These are phyloP conservation scores for Cladophialophora chaetospira DNA, from an alignment of 2,329 filamentous ascomycete genomes.

Conservation along the genomic window DNA sequence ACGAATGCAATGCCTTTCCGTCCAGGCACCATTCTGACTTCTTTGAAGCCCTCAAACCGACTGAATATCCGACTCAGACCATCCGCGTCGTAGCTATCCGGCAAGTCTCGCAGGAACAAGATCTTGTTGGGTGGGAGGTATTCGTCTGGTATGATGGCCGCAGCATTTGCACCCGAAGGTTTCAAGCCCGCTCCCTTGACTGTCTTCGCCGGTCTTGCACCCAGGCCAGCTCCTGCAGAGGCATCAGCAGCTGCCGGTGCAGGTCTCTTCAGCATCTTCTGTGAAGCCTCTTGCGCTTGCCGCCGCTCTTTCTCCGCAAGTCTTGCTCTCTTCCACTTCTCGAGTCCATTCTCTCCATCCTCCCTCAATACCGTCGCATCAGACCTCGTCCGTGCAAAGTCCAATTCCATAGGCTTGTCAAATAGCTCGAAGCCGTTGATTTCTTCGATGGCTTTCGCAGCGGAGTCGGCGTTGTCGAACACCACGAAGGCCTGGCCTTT, in stretches of 20 bases:
- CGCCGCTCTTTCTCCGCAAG: constrained; percentile 85
- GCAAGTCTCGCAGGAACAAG: constrained; percentile 88
- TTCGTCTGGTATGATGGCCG: constrained; percentile 88
- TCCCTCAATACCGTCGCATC: constrained; percentile 80
- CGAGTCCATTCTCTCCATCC: constrained; percentile 77
- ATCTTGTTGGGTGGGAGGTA: constrained; percentile 97
- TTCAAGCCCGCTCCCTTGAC: constrained; percentile 75
- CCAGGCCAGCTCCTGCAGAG: constrained; percentile 39
- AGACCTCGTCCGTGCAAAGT: constrained; percentile 78
- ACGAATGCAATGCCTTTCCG: constrained; percentile 90
- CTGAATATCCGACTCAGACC: constrained; percentile 78
- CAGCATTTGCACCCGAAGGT: constrained; percentile 66
- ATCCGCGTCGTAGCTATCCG: constrained; percentile 82
- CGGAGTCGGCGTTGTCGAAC: constrained; percentile 79
- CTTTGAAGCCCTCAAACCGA: constrained; percentile 89
- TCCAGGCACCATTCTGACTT: constrained; percentile 85
- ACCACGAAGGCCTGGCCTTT: constrained; percentile 97
- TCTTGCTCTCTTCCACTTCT: constrained; percentile 79
- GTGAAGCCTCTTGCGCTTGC: constrained; percentile 77
- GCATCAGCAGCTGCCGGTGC: constrained; percentile 44
- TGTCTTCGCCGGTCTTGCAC: constrained; percentile 57
- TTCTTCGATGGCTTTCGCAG: constrained; percentile 79
- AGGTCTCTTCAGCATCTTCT: constrained; percentile 68
- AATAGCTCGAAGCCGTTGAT: constrained; percentile 91
- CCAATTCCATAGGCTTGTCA: constrained; percentile 83